A percentile compares a stretch with the other conserved stretches of the same genome.
These are phyloP conservation scores for Clavispora asparagi DNA, from an alignment of 805 yeast species.

Conservation along the genomic window DNA sequence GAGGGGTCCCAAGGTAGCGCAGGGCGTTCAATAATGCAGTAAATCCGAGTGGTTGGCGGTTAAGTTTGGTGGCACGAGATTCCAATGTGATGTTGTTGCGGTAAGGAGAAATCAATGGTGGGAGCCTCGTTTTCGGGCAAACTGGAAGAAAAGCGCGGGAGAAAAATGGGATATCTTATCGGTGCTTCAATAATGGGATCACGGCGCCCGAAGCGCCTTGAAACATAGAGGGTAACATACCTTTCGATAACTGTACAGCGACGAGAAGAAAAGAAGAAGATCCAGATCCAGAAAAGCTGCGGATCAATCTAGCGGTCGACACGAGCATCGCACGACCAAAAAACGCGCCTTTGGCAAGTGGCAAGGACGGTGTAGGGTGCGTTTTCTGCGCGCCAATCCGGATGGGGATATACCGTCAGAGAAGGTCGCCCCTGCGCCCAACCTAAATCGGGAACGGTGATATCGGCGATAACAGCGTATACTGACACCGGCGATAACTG, in stretches of 20 bases:
- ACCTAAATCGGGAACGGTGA: too few species aligned
- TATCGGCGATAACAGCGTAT: too few species aligned
- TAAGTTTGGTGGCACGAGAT: too few species aligned
- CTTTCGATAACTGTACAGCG: constrained; percentile 19
- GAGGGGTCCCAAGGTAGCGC: too few species aligned
- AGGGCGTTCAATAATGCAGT: too few species aligned
- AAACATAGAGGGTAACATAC: constrained; percentile 9
- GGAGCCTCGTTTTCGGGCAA: not conserved
- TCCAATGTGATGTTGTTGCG: not conserved
- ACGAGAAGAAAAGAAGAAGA: constrained; percentile 10
- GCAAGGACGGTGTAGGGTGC: not conserved
- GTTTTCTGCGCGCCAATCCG: not conserved
- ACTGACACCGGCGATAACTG: too few species aligned
- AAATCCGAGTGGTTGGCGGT: too few species aligned
- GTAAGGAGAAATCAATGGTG: not conserved
- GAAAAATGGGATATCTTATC: not conserved
- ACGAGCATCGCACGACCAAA: constrained; percentile 3
- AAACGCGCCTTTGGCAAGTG: not conserved
- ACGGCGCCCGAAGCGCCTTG: not conserved
- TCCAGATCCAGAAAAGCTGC: not conserved
- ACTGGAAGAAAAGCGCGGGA: not conserved
- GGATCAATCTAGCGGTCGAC: not conserved
- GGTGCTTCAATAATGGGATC: not conserved
- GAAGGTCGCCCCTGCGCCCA: too few species aligned
- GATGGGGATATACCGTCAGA: not conserved